Base-by-base conservation (phyloP, 768 basidiomycete genomes). In the Naematelia encephala region DNA sequence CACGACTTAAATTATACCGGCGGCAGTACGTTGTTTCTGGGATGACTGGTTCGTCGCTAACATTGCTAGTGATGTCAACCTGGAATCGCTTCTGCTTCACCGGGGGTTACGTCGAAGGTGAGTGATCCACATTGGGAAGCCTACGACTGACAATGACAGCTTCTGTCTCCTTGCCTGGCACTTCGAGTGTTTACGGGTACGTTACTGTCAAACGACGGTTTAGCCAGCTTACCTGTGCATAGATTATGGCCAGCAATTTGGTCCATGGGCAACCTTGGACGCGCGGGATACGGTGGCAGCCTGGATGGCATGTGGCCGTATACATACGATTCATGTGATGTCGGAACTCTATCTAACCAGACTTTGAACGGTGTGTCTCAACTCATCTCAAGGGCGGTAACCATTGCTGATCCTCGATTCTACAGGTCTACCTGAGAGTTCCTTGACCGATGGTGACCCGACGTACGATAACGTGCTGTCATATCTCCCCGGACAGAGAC, bases 331-430 rank as follows among this genome's bases (percentile, higher is more conserved):
- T 79, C 82, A 11, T 96, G 94, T 67, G 93, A 98, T 73, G 80
- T 93, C n/a, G 94, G 94, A n/a, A 92, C 92, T 0, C 81, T 84
- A 16, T 77, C 82, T 5, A 98, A 97, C 75, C 93, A 97, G 76
- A 80, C 90, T 0, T 48, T 84, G 45, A 82, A 87, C 58, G 86
- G 69, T 69, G 27, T 44, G 65, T 50, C 34, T 11, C 22, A 13
- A 1, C 27, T 25, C 26, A 11, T 4, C 8, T 8, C 8, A 10
- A 8, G 46, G 46, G 8, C 8, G 5, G 46, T 19, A 21, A 47
- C 19, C n/a, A 47, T 19, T 16, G 5, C n/a, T 21, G 22, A 49
- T 49, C 10, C 30, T 25, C 14, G 54, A 56, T 8, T 11, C 19
- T 3, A 27, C 52, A 54, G 19, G 52, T 42, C 34, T 49, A 49